A percentile compares a stretch with the other conserved stretches of the same genome.
These are phyloP conservation scores for Phaeosphaeriaceae sp. DNA, from an alignment of 2,329 filamentous ascomycete genomes.

Conservation along the genomic window DNA sequence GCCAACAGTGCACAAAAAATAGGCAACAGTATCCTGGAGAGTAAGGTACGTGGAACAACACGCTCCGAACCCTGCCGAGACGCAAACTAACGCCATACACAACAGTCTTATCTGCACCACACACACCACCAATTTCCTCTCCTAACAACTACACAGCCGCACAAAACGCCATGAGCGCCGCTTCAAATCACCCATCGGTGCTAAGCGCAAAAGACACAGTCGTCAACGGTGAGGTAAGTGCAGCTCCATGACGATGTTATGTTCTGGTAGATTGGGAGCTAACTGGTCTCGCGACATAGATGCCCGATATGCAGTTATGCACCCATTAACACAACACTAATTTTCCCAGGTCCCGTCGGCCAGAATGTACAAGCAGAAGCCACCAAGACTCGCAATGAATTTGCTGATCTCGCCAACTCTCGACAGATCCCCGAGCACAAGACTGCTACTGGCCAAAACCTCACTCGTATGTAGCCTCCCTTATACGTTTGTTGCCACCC, in stretches of 20 bases:
- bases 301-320: constrained; percentile 16
- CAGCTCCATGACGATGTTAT: constrained; percentile 4
- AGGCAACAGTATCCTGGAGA: constrained; percentile 48
- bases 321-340: constrained; percentile 32
- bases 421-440: constrained; percentile 60
- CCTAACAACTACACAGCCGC: constrained; percentile 53
- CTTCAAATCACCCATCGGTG: constrained; percentile 57
- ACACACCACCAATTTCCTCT: constrained; percentile 36
- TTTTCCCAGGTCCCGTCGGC: constrained; percentile 58
- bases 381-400: constrained; percentile 63
- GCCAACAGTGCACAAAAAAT: constrained; percentile 36
- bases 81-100: constrained; percentile 43
- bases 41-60: constrained; percentile 52
- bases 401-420: constrained; percentile 63
- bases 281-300: constrained; percentile 40
- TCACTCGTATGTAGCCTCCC: constrained; percentile 60
- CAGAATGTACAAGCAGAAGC: constrained; percentile 63
- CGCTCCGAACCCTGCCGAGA: constrained; percentile 41
- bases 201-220: constrained; percentile 54
- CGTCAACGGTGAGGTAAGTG: constrained; percentile 53
- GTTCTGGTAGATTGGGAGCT: constrained; percentile 21
- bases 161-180: constrained; percentile 55
- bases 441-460: constrained; percentile 65
- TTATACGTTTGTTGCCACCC: not conserved
- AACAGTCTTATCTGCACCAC: constrained; percentile 47